These are phyloP conservation scores for Saturnispora serradocipensis DNA, from an alignment of 805 yeast genomes.

Conservation along the genomic window DNA sequence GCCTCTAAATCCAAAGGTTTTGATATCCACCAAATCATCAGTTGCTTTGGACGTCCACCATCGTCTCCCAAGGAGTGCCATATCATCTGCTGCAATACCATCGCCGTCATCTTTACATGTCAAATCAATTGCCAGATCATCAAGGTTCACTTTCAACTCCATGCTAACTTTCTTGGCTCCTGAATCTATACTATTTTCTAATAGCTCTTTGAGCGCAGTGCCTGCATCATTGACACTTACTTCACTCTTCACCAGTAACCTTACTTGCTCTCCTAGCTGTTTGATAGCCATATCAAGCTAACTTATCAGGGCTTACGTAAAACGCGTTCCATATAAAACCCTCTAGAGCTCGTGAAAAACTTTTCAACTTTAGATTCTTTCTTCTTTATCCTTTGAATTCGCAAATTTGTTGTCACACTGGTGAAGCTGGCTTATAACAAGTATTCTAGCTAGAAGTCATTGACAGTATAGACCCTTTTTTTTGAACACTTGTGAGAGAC, in stretches of 20 bases:
- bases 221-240: conserved; percentile 27
- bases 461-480: background rate
- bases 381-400: conserved; percentile 1
- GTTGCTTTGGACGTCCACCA: conserved; percentile 47
- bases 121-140: conserved; percentile 22
- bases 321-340: background rate
- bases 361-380: background rate
- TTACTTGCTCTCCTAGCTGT: background rate
- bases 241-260: conserved; percentile 20
- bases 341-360: background rate
- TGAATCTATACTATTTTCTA: conserved; percentile 51
- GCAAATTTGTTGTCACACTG: background rate
- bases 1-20: conserved; percentile 64
- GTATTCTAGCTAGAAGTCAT: background rate
- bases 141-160: conserved; percentile 14
- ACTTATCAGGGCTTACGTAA: conserved; percentile 2
- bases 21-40: conserved; percentile 29
- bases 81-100: conserved; percentile 49
- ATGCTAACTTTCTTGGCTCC: conserved; percentile 33
- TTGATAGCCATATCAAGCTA: conserved; percentile 5
- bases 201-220: conserved; percentile 39
- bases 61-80: conserved; percentile 37
- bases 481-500: background rate
- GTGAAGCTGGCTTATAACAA: background rate
- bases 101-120: conserved; percentile 59